Evolutionary conservation across 2,329 filamentous ascomycete genomes (phyloP).

Genomic region (Cladosporium austrohemisphaericum): DNA sequence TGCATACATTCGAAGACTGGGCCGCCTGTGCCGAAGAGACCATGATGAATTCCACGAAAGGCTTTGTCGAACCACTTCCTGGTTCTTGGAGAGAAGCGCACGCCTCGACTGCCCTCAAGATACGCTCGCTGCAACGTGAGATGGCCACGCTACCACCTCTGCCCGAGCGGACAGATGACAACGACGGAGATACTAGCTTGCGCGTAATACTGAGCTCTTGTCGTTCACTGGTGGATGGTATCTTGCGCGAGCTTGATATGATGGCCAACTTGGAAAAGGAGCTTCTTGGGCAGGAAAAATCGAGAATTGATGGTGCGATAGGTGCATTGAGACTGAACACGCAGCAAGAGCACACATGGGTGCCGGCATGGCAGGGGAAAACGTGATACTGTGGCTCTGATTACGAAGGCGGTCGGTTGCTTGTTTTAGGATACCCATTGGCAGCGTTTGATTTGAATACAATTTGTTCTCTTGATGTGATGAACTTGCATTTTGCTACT

Average conservation of each 20-base stretch:
- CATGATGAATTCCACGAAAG: conserved; percentile 35
- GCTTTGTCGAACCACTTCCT: conserved; percentile 57
- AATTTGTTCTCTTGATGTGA: not conserved
- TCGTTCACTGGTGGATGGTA: conserved; percentile 51
- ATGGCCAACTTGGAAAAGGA: conserved; percentile 62
- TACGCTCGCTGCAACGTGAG: conserved; percentile 54
- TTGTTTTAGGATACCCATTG: conserved; percentile 14
- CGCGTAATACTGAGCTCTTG: conserved; percentile 48
- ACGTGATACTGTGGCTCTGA: not conserved
- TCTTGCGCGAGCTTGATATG: conserved; percentile 59
- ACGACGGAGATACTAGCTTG: conserved; percentile 38
- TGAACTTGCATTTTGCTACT: too few species aligned
- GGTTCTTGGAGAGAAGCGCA: conserved; percentile 58
- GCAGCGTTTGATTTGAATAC: conserved; percentile 1
- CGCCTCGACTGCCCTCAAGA: conserved; percentile 48
- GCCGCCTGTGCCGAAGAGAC: conserved; percentile 31
- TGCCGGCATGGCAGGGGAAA: conserved; percentile 11
- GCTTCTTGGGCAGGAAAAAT: conserved; percentile 53
- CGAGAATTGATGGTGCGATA: conserved; percentile 50
- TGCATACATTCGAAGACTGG: conserved; percentile 60
- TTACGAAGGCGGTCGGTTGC: not conserved
- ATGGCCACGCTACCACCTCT: conserved; percentile 45
- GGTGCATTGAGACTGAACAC: not conserved
- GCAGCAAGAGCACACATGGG: not conserved
- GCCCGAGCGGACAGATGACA: conserved; percentile 17